Conservation (phyloP, 1,284 basidiomycete species). For the Trametes pubescens region DNA sequence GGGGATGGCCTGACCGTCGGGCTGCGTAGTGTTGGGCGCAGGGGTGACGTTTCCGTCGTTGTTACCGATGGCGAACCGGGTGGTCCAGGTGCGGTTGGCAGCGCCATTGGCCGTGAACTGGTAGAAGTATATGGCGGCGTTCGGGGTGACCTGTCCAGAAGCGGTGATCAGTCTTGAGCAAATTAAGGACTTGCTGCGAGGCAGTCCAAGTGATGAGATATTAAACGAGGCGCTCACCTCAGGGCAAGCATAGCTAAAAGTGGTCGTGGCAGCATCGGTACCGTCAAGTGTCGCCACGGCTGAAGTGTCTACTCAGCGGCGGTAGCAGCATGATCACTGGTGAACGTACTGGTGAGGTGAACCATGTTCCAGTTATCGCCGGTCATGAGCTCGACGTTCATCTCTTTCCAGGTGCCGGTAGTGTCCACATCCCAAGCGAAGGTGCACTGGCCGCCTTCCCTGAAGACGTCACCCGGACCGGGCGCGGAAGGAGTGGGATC, state of each 20-base stretch:
- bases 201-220: too few relatives aligned
- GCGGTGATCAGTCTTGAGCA: neutral
- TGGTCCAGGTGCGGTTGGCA: slow-evolving; percentile 71
- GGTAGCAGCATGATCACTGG: neutral
- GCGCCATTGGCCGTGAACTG: slow-evolving; percentile 64
- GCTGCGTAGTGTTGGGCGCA: slow-evolving; percentile 63
- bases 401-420: slow-evolving; percentile 66
- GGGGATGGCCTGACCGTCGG: slow-evolving; percentile 59
- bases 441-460: slow-evolving; percentile 60
- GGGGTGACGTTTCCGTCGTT: slow-evolving; percentile 55
- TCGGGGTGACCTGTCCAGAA: slow-evolving; percentile 62
- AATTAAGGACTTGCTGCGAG: neutral
- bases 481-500: slow-evolving; percentile 59
- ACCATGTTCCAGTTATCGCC: slow-evolving; percentile 79
- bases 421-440: slow-evolving; percentile 65
- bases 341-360: slow-evolving; percentile 65
- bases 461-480: slow-evolving; percentile 61
- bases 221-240: slow-evolving; percentile 48
- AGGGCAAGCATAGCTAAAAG: slow-evolving; percentile 73
- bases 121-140: slow-evolving; percentile 83
- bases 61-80: slow-evolving; percentile 81
- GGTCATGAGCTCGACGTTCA: slow-evolving; percentile 82
- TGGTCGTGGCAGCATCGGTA: slow-evolving; percentile 51
- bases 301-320: slow-evolving; percentile 35
- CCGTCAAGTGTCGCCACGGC: slow-evolving; percentile 73